Evolutionary conservation across 495 filamentous ascomycete genomes (phyloP).

Genomic region (Daldinia concentrica): DNA sequence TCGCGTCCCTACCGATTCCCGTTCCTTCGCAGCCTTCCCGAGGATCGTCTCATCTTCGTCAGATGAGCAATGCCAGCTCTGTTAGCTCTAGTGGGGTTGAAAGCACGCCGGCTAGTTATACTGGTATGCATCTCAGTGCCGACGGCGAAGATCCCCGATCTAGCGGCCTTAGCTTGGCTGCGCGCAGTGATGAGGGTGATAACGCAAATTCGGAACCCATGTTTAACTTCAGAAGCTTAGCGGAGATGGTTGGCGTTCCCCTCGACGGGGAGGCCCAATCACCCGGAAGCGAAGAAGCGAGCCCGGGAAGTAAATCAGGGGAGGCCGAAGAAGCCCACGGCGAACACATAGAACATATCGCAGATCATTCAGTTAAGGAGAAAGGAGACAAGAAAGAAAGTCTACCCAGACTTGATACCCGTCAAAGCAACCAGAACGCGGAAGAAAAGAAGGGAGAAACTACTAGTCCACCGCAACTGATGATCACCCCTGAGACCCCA

Average conservation of each 20-base stretch:
- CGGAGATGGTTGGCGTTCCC: conserved; percentile 77
- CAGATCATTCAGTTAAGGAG: not conserved
- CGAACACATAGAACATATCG: conserved; percentile 41
- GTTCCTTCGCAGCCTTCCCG: conserved; percentile 52
- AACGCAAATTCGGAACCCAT: conserved; percentile 74
- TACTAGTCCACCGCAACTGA: conserved; percentile 47
- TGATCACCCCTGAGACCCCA: conserved; percentile 55
- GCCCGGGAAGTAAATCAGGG: conserved; percentile 19
- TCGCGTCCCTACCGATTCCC: conserved; percentile 50
- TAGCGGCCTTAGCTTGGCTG: conserved; percentile 54
- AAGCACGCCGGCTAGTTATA: conserved; percentile 65
- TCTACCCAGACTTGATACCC: conserved; percentile 17
- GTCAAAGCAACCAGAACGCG: conserved; percentile 11
- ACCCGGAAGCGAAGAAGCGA: conserved; percentile 14
- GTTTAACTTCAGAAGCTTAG: conserved; percentile 92
- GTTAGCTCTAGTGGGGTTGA: conserved; percentile 78
- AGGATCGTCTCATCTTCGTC: conserved; percentile 74
- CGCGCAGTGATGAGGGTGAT: conserved; percentile 54
- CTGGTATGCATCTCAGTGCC: conserved; percentile 45
- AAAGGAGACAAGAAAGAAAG: conserved; percentile 11
- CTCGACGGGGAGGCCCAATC: conserved; percentile 49
- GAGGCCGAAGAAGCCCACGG: conserved; percentile 38
- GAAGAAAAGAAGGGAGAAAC: conserved; percentile 10
- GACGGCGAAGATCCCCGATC: conserved; percentile 58
- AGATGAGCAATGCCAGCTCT: conserved; percentile 85